phyloP scores from a whole-genome alignment of 2,329 filamentous ascomycete species.

The Truncatella angustata region DNA sequence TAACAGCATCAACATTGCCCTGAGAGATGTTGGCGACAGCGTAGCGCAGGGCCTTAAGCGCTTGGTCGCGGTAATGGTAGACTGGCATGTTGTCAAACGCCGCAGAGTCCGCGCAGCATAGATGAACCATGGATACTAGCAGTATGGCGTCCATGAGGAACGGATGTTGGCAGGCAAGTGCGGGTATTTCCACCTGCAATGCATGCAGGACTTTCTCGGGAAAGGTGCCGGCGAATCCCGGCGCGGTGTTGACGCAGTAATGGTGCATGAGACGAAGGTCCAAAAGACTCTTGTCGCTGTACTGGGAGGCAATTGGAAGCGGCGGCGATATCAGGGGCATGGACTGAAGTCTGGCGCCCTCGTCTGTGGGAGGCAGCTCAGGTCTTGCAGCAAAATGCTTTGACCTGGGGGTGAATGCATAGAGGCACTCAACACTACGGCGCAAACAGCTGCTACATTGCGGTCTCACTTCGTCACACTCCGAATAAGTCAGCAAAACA shows the following conservation, averaged over 20 bases:
- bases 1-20: neutral
- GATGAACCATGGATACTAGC: neutral
- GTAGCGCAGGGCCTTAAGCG: neutral
- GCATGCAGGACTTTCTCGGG: neutral
- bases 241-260: neutral
- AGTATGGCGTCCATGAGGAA: conserved; percentile 1
- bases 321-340: neutral
- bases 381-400: neutral
- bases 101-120: neutral
- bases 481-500: neutral
- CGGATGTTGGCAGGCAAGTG: neutral
- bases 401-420: neutral
- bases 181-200: neutral
- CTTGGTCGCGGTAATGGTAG: neutral
- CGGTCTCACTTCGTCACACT: neutral
- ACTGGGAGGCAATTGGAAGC: neutral
- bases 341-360: neutral
- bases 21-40: neutral
- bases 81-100: neutral
- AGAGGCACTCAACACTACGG: neutral
- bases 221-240: neutral
- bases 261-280: neutral
- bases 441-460: neutral
- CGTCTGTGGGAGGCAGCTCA: neutral
- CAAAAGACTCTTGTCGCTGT: neutral